Evolutionary conservation across 495 filamentous ascomycete species (phyloP).

Genomic region (Cladorrhinum samala): DNA sequence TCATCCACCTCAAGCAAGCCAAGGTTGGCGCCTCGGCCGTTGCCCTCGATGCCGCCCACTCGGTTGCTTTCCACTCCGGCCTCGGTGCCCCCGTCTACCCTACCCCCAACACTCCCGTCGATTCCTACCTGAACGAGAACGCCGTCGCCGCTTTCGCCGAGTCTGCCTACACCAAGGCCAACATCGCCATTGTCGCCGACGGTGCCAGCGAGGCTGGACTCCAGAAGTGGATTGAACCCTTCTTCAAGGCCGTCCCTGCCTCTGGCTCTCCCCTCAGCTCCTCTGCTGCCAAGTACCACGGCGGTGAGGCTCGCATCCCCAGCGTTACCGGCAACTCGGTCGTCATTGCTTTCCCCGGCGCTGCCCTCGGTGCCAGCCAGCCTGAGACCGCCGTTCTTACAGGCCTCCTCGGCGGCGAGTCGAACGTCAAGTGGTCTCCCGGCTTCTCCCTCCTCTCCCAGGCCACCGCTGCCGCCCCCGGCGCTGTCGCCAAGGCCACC

Average conservation of each 20-base stretch:
- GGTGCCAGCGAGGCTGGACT: constrained; percentile 72
- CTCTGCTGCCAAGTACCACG: constrained; percentile 72
- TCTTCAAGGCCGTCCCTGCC: constrained; percentile 60
- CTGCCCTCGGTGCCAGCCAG: constrained; percentile 71
- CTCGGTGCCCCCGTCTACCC: constrained; percentile 74
- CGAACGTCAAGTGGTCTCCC: constrained; percentile 89
- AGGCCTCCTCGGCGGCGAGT: constrained; percentile 82
- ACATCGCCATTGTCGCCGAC: constrained; percentile 85
- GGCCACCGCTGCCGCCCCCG: constrained; percentile 58
- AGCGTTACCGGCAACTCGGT: constrained; percentile 66
- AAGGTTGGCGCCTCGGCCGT: constrained; percentile 61
- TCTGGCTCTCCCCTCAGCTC: constrained; percentile 27
- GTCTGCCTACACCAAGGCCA: constrained; percentile 76
- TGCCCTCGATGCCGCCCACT: constrained; percentile 79
- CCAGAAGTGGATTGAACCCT: constrained; percentile 85
- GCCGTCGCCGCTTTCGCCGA: constrained; percentile 64
- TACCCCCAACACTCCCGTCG: constrained; percentile 58
- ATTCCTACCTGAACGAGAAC: constrained; percentile 70
- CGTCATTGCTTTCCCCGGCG: constrained; percentile 88
- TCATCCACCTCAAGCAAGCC: constrained; percentile 67
- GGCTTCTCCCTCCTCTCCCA: constrained; percentile 87
- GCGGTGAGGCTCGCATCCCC: constrained; percentile 87
- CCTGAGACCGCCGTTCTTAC: constrained; percentile 85
- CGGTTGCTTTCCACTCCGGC: constrained; percentile 87
- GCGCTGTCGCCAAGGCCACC: constrained; percentile 60